Evolutionary conservation across 371 early-diverging fungal species (phyloP), one percentile per base, ranked within the genome.

Genomic region (Mortierella sp.): DNA sequence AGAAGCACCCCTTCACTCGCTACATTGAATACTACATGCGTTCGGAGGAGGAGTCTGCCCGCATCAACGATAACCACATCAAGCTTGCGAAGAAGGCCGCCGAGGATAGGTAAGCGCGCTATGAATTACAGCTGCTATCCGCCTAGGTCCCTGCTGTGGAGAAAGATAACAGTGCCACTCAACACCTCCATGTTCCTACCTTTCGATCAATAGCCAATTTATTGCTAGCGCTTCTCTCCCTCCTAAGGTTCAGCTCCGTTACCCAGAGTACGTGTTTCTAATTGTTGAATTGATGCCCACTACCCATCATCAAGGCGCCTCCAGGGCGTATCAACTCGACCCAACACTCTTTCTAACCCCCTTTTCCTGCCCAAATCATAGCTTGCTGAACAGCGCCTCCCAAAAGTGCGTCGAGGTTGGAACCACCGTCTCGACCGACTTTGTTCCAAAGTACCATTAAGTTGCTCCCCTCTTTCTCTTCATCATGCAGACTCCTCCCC

Each of bases 21-120:
- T 76, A 76, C 55, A 76, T 76, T 39, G 76, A 76, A 61, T 76
- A 76, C 65, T 76, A 76, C 69, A 76, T 76, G 76, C 76, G 76
- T 50, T 68, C 76, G 46, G 76, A 76, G 69, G 19, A 67, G 57
- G 76, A 76, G 54, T 76, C 76, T 41, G 56, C 55, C 65, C 68
- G 76, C 29, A 9, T 76, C 53, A 76, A 64, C 69, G 61, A 67
- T 57, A 16, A 68, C 47, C 76, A 76, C 58, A 76, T 68, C 24
- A 40, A 34, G 43, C 76, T 64, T 19, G 76, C 76, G 44, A 61
- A 68, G 47, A 9, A 63, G 61, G 60, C 50, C 21, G 58, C 57
- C 17, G 76, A 68, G 17, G 64, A 76, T 4, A 31, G 2, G 69
- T 72, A 72, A 53, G 47, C n/a, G 21, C 10, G 54, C n/a, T 21